Base-by-base conservation (phyloP, 2,329 filamentous ascomycete genomes). In the Ophiostoma piceae region DNA sequence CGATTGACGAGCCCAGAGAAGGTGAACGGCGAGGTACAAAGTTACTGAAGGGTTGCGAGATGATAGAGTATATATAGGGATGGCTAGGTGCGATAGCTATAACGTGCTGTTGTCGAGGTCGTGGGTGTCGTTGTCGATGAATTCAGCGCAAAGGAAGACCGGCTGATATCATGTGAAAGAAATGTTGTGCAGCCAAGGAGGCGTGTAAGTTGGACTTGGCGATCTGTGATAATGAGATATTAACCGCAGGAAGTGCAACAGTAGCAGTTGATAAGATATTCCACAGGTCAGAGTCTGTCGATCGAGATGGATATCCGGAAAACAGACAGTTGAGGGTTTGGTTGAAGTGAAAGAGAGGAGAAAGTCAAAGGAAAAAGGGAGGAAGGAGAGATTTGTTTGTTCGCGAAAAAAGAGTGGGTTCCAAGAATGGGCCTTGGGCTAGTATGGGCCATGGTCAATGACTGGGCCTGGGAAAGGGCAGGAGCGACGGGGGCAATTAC, bases 81-180 rank as follows among this genome's bases (percentile, higher is more conserved):
- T 11, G 35, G 16, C 35, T 4, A 19, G 19, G 35, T 39, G 62
- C 32, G 35, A 19, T 22, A 12, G 35, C n/a, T 22, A 11, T 65
- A 19, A 3, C 19, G 62, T 65, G 9, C 16, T 39, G 62, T 22
- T 22, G 62, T 39, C 19, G 16, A 22, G 16, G 62, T 65, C 16
- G 62, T 39, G 29, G 26, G 11, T 12, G 35, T 22, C 0, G 35
- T 14, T 6, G 35, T 57, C 9, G 51, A 29, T 19, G 32, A 19
- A 35, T 41, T 65, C 57, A 65, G 35, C 9, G 67, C n/a, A n/a
- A 57, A 35, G 62, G 35, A 22, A 43, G 19, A 14, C n/a, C 32
- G 64, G 39, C 37, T 32, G 22, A 66, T 69, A 69, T 26, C 68
- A 67, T 67, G 68, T 69, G 65, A 67, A 67, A 67, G 39, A 47